Conservation (phyloP, 257 asterid species). For the Salvia hispanica region DNA sequence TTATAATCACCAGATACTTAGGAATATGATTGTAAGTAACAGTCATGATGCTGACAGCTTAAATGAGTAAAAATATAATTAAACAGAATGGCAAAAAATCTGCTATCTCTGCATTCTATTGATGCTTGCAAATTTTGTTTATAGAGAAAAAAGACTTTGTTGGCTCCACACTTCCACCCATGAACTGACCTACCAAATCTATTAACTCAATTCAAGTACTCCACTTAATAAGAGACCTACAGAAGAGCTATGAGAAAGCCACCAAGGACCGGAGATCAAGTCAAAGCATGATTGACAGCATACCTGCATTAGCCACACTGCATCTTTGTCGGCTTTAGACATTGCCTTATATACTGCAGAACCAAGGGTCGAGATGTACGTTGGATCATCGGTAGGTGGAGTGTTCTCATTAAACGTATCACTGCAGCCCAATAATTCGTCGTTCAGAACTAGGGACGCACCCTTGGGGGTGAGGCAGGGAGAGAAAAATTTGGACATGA, state of each 20-base stretch:
- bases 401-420: slow-evolving; percentile 94
- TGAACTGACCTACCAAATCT: background rate
- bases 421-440: slow-evolving; percentile 49
- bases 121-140: background rate
- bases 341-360: slow-evolving; percentile 87
- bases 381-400: slow-evolving; percentile 88
- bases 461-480: too few relatives aligned
- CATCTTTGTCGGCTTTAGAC: slow-evolving; percentile 79
- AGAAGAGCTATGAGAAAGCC: too few relatives aligned
- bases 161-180: too few relatives aligned
- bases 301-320: slow-evolving; percentile 99
- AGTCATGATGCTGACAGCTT: background rate
- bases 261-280: too few relatives aligned
- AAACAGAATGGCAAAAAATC: background rate
- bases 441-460: slow-evolving; percentile 13
- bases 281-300: slow-evolving; percentile 34
- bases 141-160: too few relatives aligned
- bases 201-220: background rate
- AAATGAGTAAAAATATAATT: background rate
- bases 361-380: slow-evolving; percentile 84
- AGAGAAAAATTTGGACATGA: too few relatives aligned
- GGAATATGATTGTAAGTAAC: background rate
- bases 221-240: background rate
- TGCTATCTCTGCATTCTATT: background rate
- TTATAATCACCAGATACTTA: background rate